Evolutionary conservation across 805 yeast species (phyloP).

Genomic region (Saturnispora serradocipensis): DNA sequence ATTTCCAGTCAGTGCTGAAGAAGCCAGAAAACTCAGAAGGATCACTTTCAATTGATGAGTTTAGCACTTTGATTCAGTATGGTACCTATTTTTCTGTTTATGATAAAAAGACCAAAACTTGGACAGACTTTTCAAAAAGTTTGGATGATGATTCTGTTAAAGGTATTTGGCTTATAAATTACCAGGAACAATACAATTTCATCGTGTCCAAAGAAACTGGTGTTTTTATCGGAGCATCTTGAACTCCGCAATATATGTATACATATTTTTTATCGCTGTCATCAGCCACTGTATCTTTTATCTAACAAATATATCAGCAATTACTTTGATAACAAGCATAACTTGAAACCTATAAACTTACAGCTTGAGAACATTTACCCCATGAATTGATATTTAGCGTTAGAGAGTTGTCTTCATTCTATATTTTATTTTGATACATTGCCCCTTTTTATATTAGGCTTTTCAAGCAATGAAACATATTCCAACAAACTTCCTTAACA

Average conservation of each 20-base stretch:
- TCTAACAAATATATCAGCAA: too few species aligned
- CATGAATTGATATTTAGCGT: not conserved
- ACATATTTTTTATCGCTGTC: slow-evolving; percentile 1
- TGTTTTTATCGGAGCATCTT: not conserved
- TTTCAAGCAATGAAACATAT: not conserved
- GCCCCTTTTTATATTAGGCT: not conserved
- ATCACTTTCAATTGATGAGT: slow-evolving; percentile 9
- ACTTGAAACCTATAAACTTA: not conserved
- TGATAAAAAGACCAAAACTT: slow-evolving; percentile 8
- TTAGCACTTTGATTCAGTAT: slow-evolving; percentile 3
- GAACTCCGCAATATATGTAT: not conserved
- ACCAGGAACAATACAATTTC: not conserved
- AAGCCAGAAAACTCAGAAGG: not conserved
- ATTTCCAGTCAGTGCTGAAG: not conserved
- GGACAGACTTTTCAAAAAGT: not conserved
- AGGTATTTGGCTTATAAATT: not conserved
- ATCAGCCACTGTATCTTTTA: not conserved
- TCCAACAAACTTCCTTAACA: not conserved
- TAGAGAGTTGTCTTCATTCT: not conserved
- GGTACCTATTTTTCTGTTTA: slow-evolving; percentile 4
- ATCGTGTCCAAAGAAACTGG: not conserved
- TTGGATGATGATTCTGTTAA: not conserved
- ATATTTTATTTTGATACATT: not conserved
- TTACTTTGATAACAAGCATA: too few species aligned
- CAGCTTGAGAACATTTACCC: too few species aligned